Conservation (phyloP, 805 yeast species). For the Vanderwaltozyma verrucispora region DNA sequence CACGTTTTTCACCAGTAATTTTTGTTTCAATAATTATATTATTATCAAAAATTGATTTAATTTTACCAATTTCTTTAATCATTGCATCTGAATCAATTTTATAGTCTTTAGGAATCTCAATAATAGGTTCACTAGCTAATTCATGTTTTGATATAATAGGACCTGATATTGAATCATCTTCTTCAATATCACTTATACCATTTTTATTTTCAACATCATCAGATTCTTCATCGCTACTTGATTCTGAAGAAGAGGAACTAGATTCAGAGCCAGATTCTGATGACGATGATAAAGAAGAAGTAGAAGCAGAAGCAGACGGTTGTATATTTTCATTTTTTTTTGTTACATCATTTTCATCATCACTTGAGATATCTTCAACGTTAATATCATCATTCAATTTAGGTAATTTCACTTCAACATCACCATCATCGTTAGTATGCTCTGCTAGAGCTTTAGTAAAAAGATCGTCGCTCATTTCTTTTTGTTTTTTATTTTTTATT, state of each 20-base stretch:
- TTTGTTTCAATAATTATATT: conserved; percentile 63
- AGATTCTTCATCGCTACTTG: conserved; percentile 6
- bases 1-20: conserved; percentile 74
- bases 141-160: conserved; percentile 80
- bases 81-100: conserved; percentile 48
- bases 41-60: conserved; percentile 59
- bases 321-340: not conserved
- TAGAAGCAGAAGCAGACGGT: not conserved
- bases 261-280: too few species aligned
- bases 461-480: conserved; percentile 10
- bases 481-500: too few species aligned
- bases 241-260: conserved; percentile 16
- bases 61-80: conserved; percentile 60
- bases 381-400: conserved; percentile 14
- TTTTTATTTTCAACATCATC: conserved; percentile 4
- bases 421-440: too few species aligned
- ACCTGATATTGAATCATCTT: conserved; percentile 36
- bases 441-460: conserved; percentile 18
- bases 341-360: not conserved
- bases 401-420: conserved; percentile 1
- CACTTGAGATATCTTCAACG: not conserved
- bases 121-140: conserved; percentile 54
- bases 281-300: too few species aligned
- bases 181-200: conserved; percentile 9
- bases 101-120: conserved; percentile 57